Base-by-base conservation (phyloP, 371 early-diverging fungal genomes). In the Circinella umbellata region DNA sequence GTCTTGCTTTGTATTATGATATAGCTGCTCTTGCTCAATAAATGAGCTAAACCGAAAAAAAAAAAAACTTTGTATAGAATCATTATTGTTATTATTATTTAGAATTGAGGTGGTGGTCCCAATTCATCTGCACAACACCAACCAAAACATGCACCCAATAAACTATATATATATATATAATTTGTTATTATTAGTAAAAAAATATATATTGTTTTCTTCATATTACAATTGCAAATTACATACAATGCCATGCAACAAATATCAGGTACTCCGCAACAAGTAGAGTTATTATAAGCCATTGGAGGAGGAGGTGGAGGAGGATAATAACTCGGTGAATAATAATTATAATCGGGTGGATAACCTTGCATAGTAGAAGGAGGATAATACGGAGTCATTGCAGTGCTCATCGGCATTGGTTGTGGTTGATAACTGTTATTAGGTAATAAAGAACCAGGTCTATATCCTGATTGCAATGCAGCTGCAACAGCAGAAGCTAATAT, bases 1-100 rank as follows among this genome's bases (percentile, higher is more conserved):
- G 91, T 67, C 82, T 97, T 49, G 81, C 86, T 17, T 83, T 94
- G 48, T 96, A 92, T 75, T 88, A 89, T 74, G 71, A 84, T 70
- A 89, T 93, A 61, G 90, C 92, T 37, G 90, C 78, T 66, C 73
- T 90, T 59, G 74, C 67, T 49, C 80, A 82, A 65, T 81, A 70
- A 66, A 17, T 1, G 15, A 5, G 14, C 14, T 17, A 51, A 13
- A 17, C 5, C n/a, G 4, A 57, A n/a, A 34, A 57, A 14, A 57
- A 34, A 57, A 34, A 57, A 57, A 34, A 57, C 18, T 57, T 42
- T 9, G 57, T 7, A 17, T 51, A 51, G 51, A 51, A 13, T 51
- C 27, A 27, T 27, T 27, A 27, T 27, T 27, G 27, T 27, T 27
- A 27, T 27, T 27, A 27, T 51, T 9, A 10, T 34, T 18, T 53